Base-by-base conservation (phyloP, 1,284 basidiomycete species). In the Abortiporus biennis region DNA sequence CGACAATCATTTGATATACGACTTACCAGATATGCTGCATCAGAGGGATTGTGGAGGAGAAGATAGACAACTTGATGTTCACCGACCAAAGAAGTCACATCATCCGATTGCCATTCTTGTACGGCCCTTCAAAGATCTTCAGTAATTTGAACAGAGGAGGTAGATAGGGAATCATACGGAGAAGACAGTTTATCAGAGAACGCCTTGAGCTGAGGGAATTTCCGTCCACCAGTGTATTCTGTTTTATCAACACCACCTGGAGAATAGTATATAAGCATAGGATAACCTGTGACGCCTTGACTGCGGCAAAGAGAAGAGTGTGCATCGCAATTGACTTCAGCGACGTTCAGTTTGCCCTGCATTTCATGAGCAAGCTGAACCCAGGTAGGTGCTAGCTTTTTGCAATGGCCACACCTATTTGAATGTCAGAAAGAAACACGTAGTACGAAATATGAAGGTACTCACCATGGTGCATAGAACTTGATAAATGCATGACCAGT, bases 381-480 rank as follows among this genome's bases (percentile, higher is more conserved):
- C 84, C 91, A 95, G 0, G 67, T 69, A 0, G 92, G 91, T 0
- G 87, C 85, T 2, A 94, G 73, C 54, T 88, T 87, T 67, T 93
- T 92, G 73, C 92, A 94, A 66, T 95, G 92, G 1, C 86, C 84
- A 59, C 92, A 94, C 79, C 78, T 76, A 24, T 13, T 19, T 20
- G 34, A 38, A 17, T 21, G 1, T 16, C 11, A 20, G 36, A 19
- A 11, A 23, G 8, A n/a, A 27, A 24, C 6, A 6, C 6, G 24
- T 5, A 41, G 29, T 33, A 3, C 4, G n/a, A 24, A 15, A n/a
- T 15, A 21, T 8, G 16, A 17, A 1, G 13, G 11, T 4, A 58
- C 67, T 32, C 54, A 79, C 92, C 92, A 94, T 0, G 92, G 92
- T 0, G 91, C 92, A 57, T 76, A 95, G 67, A 88, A 96, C 59